Percentiles rank a stretch among this genome's conserved stretches.
Conservation (phyloP, 345 rosid genomes). For the Eutrema yunnanense region DNA sequence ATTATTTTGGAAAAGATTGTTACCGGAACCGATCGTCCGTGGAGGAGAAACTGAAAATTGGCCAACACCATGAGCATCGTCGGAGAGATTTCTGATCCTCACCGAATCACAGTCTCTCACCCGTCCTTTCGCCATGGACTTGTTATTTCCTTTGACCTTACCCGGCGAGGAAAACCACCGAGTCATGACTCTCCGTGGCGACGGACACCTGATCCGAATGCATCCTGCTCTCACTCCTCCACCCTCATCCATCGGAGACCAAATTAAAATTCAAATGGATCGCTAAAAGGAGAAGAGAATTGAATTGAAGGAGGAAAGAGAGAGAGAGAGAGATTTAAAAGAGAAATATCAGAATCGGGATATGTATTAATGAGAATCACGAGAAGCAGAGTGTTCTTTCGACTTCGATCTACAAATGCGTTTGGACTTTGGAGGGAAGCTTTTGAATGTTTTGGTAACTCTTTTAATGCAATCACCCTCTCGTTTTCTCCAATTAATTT, state of each 20-base stretch:
- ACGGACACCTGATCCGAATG: constrained; percentile 13
- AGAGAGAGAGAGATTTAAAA: constrained; percentile 9
- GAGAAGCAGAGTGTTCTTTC: constrained; percentile 21
- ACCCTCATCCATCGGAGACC: constrained; percentile 19
- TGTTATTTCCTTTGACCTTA: constrained; percentile 10
- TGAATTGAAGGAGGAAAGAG: neutral
- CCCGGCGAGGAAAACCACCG: constrained; percentile 9
- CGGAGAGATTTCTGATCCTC: neutral
- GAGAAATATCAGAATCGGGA: too few species aligned
- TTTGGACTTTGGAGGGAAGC: constrained; percentile 28
- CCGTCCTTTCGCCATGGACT: neutral
- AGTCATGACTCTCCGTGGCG: constrained; percentile 17
- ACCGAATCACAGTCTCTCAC: neutral
- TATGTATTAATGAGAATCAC: constrained; percentile 27
- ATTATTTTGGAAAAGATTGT: neutral
- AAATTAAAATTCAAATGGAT: too few species aligned
- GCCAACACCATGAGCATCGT: neutral
- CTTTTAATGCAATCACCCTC: constrained; percentile 17
- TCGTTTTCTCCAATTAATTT: constrained; percentile 1
- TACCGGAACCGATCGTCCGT: neutral
- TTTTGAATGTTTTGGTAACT: constrained; percentile 21
- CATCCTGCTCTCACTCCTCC: constrained; percentile 24
- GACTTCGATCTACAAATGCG: neutral
- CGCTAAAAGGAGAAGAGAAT: neutral
- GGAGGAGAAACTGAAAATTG: neutral